phyloP scores from a whole-genome alignment of 1,284 basidiomycete genomes.

The Malassezia pachydermatis region DNA sequence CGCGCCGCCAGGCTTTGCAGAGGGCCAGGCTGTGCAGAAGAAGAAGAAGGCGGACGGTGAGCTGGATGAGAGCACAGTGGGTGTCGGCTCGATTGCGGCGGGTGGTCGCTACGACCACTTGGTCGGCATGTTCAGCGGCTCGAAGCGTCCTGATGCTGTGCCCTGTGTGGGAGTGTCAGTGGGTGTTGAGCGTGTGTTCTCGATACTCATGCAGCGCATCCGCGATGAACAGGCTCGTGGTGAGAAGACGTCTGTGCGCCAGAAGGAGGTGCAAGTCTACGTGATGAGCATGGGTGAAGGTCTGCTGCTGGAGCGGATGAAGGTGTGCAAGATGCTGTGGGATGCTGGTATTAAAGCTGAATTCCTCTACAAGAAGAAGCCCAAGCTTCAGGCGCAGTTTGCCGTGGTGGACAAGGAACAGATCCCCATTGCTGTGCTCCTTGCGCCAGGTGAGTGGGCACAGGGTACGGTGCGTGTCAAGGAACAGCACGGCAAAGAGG shows the following conservation, averaged over 20 bases:
- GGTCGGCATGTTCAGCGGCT: conserved; percentile 82
- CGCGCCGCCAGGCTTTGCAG: conserved; percentile 67
- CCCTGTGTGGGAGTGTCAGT: conserved; percentile 91
- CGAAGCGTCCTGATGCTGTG: conserved; percentile 60
- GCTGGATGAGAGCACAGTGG: conserved; percentile 80
- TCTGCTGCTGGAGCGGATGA: conserved; percentile 72
- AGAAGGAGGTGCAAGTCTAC: conserved; percentile 87
- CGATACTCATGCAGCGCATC: conserved; percentile 78
- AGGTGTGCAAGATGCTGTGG: conserved; percentile 70
- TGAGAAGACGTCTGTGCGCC: conserved; percentile 53
- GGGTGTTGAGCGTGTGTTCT: conserved; percentile 91
- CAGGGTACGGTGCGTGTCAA: conserved; percentile 64
- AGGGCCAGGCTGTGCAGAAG: conserved; percentile 48
- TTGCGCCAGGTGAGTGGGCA: conserved; percentile 71
- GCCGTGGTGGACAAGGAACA: conserved; percentile 82
- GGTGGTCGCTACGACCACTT: conserved; percentile 94
- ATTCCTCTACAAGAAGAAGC: conserved; percentile 81
- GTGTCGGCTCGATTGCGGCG: conserved; percentile 93
- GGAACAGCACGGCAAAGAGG: conserved; percentile 71
- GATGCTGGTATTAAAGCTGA: conserved; percentile 85
- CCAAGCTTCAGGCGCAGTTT: conserved; percentile 64
- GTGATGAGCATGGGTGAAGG: conserved; percentile 89
- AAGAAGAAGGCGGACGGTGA: conserved; percentile 58
- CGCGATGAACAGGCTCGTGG: conserved; percentile 55
- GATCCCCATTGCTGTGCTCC: conserved; percentile 78